Conservation (phyloP, 352 stramenopile genomes). For the Pythium chondricola region DNA sequence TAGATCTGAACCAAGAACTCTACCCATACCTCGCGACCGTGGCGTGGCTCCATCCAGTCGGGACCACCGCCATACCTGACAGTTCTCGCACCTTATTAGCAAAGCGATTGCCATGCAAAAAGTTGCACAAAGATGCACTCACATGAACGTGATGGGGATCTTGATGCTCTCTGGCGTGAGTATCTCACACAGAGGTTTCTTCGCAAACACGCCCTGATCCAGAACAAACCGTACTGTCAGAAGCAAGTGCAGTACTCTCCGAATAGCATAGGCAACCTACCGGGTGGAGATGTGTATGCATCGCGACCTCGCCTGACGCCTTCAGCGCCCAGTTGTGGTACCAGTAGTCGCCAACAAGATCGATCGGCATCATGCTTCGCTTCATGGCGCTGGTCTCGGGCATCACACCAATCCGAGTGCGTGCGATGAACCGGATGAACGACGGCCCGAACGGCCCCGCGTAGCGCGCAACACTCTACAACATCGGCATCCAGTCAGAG, state of each 20-base stretch:
- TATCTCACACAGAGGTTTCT: conserved; percentile 49
- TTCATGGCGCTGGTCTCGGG: conserved; percentile 56
- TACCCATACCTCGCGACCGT: conserved; percentile 39
- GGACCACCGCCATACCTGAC: conserved; percentile 42
- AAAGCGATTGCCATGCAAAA: not conserved
- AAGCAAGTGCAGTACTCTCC: not conserved
- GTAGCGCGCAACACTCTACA: conserved; percentile 37
- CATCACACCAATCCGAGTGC: conserved; percentile 42
- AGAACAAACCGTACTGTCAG: no score
- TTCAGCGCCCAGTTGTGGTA: conserved; percentile 77
- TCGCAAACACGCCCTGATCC: conserved; percentile 48
- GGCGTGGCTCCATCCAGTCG: conserved; percentile 63
- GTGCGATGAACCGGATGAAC: conserved; percentile 41
- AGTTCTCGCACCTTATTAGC: not conserved
- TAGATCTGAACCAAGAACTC: not conserved
- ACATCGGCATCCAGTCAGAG: not conserved
- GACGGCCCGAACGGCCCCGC: conserved; percentile 45
- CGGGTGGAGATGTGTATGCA: conserved; percentile 60
- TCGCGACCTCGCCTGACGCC: conserved; percentile 54
- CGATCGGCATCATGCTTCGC: conserved; percentile 30
- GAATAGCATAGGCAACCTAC: conserved; percentile 12
- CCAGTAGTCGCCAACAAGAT: conserved; percentile 46
- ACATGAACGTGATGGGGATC: conserved; percentile 67
- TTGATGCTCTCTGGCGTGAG: conserved; percentile 44
- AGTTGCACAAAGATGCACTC: not conserved